phyloP scores from a whole-genome alignment of 331 rosid species.

The Telfairia occidentalis region DNA sequence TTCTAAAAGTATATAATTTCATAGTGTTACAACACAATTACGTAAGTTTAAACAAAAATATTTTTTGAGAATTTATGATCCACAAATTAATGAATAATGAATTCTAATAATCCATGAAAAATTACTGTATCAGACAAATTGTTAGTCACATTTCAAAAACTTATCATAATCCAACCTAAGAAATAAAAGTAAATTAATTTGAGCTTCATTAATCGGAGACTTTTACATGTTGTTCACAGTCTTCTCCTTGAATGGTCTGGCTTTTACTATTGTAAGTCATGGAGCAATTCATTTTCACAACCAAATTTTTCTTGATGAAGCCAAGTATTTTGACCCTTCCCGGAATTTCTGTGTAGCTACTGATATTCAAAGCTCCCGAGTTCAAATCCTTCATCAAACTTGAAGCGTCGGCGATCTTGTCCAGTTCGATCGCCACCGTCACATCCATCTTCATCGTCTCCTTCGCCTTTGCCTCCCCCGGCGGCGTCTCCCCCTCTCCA shows the following conservation, averaged over 20 bases:
- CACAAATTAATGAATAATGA: background rate
- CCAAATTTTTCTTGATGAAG: conserved; percentile 20
- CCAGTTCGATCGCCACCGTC: conserved; percentile 15
- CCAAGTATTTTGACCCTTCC: conserved; percentile 25
- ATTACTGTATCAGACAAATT: too few relatives aligned
- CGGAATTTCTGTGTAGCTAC: conserved; percentile 15
- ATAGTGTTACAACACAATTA: background rate
- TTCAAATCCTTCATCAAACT: background rate
- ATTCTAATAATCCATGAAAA: too few relatives aligned
- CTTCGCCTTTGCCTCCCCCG: conserved; percentile 29
- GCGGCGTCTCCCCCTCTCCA: conserved; percentile 24
- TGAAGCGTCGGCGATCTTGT: background rate
- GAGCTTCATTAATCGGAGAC: background rate
- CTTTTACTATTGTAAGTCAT: conserved; percentile 12
- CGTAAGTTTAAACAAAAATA: background rate
- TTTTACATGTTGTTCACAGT: conserved; percentile 15
- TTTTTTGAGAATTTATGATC: background rate
- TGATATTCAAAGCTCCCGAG: conserved; percentile 9
- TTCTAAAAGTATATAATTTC: background rate
- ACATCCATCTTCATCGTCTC: conserved; percentile 21
- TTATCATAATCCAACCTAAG: too few relatives aligned
- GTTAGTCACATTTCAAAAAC: too few relatives aligned
- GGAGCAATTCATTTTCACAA: conserved; percentile 24
- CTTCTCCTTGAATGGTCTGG: background rate
- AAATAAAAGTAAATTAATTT: too few relatives aligned